Percentiles rank a stretch among this genome's conserved stretches.
phyloP scores from a whole-genome alignment of 495 filamentous ascomycete species.

The Neurospora sp. region DNA sequence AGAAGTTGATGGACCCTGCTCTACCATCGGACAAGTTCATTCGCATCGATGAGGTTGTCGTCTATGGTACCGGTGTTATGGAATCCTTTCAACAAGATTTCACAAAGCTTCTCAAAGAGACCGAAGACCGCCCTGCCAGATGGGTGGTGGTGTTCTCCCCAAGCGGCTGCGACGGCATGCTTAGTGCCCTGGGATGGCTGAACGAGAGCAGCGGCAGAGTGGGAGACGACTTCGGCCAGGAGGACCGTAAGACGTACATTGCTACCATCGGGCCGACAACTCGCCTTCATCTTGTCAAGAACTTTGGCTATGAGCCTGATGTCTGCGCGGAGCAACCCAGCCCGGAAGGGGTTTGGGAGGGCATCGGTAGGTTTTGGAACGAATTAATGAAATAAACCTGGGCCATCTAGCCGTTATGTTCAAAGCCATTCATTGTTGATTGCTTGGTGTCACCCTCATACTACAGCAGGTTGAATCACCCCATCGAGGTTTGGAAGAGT shows the following conservation, averaged over 20 bases:
- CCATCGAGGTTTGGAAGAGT: no score
- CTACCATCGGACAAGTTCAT: conserved; percentile 39
- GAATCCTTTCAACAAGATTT: conserved; percentile 63
- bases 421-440: background rate
- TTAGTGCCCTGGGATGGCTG: conserved; percentile 51
- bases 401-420: background rate
- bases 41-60: conserved; percentile 61
- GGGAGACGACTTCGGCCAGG: background rate
- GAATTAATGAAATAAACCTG: background rate
- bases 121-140: conserved; percentile 28
- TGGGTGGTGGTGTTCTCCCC: conserved; percentile 96
- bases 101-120: conserved; percentile 30
- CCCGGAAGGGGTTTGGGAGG: conserved; percentile 69
- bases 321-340: conserved; percentile 75
- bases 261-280: conserved; percentile 95
- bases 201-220: conserved; percentile 39
- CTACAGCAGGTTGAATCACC: background rate
- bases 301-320: conserved; percentile 65
- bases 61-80: conserved; percentile 81
- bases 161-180: conserved; percentile 74
- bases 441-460: background rate
- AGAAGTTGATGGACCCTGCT: conserved; percentile 48
- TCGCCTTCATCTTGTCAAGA: conserved; percentile 54
- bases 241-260: conserved; percentile 42
- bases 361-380: conserved; percentile 44